Conservation (phyloP, 2,329 filamentous ascomycete species). For the Monilinia fructicola region DNA sequence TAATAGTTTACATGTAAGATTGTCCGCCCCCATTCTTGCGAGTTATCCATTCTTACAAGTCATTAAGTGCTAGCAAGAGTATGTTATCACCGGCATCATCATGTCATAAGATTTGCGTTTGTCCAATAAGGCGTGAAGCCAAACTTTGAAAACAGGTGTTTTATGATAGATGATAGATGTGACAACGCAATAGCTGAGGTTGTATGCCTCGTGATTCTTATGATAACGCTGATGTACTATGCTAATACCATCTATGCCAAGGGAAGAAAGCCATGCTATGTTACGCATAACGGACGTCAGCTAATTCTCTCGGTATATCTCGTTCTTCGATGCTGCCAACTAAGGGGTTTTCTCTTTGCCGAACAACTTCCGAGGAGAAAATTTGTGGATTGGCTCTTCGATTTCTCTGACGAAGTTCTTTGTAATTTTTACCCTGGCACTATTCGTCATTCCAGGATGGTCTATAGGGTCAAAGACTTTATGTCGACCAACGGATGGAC, state of each 20-base stretch:
- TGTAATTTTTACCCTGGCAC: not conserved
- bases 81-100: not conserved
- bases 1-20: not conserved
- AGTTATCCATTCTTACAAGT: not conserved
- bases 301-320: not conserved
- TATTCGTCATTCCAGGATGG: not conserved
- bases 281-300: not conserved
- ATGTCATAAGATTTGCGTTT: not conserved
- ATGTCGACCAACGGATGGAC: not conserved
- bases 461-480: not conserved
- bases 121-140: not conserved
- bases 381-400: not conserved
- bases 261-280: not conserved
- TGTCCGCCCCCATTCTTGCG: not conserved
- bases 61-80: not conserved
- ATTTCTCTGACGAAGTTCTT: not conserved
- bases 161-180: not conserved
- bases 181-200: not conserved
- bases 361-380: not conserved
- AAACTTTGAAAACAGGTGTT: not conserved
- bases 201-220: slow-evolving; percentile 10
- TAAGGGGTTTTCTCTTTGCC: not conserved
- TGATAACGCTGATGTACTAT: not conserved
- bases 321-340: not conserved
- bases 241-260: not conserved